A percentile compares a stretch with the other conserved stretches of the same genome.
Conservation (phyloP, 2,329 filamentous ascomycete genomes). For the Fusarium secorum region DNA sequence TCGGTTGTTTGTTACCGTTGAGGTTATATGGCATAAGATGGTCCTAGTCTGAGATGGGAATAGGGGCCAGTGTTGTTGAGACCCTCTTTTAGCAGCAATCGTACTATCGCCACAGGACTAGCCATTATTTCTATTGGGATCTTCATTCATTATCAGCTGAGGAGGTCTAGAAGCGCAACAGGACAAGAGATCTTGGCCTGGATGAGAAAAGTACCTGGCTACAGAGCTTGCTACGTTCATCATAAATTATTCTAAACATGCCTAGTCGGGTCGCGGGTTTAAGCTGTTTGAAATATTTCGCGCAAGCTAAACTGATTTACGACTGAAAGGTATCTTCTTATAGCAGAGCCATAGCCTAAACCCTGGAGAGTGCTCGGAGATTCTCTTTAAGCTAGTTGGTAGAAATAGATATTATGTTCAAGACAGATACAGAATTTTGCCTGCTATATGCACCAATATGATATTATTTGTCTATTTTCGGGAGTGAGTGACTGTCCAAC, state of each 20-base stretch:
- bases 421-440: background rate
- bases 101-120: background rate
- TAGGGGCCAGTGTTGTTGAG: background rate
- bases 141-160: background rate
- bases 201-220: background rate
- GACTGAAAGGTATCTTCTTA: accelerated
- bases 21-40: background rate
- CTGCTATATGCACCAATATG: background rate
- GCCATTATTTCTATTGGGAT: background rate
- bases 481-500: slow-evolving; percentile 35
- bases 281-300: background rate
- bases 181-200: accelerated
- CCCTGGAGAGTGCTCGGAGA: background rate
- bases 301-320: background rate
- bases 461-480: background rate
- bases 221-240: background rate
- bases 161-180: background rate
- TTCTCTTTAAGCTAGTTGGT: background rate
- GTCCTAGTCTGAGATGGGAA: background rate
- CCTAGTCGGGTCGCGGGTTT: background rate
- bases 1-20: background rate
- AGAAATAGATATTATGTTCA: background rate
- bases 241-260: background rate
- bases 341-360: background rate
- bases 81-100: background rate